A percentile compares a stretch with the other conserved stretches of the same genome.
Evolutionary conservation across 148 eudicot genomes (phyloP).

Genomic region (Persicaria maculosa): DNA sequence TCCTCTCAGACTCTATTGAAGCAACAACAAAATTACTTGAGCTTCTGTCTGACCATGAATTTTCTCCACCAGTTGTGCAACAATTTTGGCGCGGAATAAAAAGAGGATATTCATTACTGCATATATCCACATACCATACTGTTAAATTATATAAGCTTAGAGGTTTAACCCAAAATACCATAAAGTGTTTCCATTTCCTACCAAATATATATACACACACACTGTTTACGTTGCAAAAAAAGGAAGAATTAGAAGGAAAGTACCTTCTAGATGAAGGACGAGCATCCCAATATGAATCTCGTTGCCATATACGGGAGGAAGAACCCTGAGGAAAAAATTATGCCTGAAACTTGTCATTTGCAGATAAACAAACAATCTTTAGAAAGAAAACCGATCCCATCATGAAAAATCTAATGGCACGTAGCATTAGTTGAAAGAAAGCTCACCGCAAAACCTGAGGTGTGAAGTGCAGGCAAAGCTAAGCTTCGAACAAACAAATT

Average conservation of each 20-base stretch:
- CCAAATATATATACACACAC: background rate
- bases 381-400: background rate
- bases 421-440: slow-evolving; percentile 11
- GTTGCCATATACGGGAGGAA: slow-evolving; percentile 95
- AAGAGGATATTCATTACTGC: slow-evolving; percentile 88
- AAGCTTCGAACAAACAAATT: slow-evolving; percentile 66
- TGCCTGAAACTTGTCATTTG: background rate
- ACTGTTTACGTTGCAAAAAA: background rate
- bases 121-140: slow-evolving; percentile 11
- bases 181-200: background rate
- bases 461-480: slow-evolving; percentile 93
- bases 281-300: slow-evolving; percentile 95
- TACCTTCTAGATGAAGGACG: slow-evolving; percentile 95
- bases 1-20: slow-evolving; percentile 73
- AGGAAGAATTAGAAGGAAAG: slow-evolving; percentile 9
- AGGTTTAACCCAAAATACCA: background rate
- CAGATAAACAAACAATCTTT: background rate
- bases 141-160: background rate
- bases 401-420: background rate
- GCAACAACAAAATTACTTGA: slow-evolving; percentile 79
- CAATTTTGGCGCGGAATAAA: slow-evolving; percentile 85
- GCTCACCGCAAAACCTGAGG: slow-evolving; percentile 95
- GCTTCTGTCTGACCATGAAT: slow-evolving; percentile 87
- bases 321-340: slow-evolving; percentile 57
- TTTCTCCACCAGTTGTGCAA: slow-evolving; percentile 77